Percentiles rank a stretch among this genome's conserved stretches.
Evolutionary conservation across 805 yeast genomes (phyloP).

Genomic region (Deakozyma indianensis): DNA sequence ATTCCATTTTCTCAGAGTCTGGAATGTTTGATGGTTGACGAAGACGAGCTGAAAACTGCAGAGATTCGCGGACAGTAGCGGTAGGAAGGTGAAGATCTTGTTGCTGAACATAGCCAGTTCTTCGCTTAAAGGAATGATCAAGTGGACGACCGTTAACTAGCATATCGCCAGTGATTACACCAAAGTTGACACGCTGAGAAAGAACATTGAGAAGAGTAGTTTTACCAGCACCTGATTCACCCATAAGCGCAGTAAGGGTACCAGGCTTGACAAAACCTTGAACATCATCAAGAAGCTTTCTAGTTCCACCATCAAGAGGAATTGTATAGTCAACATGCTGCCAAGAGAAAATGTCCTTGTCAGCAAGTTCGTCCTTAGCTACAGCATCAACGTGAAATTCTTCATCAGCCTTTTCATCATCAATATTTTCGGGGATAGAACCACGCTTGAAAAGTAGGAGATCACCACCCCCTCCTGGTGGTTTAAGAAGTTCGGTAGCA

Average conservation of each 20-base stretch:
- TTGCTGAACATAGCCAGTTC: slow-evolving; percentile 72
- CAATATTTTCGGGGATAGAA: slow-evolving; percentile 6
- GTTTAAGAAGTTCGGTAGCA: slow-evolving; percentile 21
- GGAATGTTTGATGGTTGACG: slow-evolving; percentile 54
- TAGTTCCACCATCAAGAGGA: slow-evolving; percentile 26
- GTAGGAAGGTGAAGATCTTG: slow-evolving; percentile 62
- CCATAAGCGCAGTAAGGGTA: slow-evolving; percentile 70
- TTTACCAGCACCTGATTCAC: slow-evolving; percentile 81
- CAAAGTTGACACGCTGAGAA: slow-evolving; percentile 56
- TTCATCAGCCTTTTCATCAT: slow-evolving; percentile 24
- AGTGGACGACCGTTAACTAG: slow-evolving; percentile 55
- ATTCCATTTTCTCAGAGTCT: slow-evolving; percentile 42
- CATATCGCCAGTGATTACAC: slow-evolving; percentile 59
- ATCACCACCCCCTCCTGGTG: slow-evolving; percentile 20
- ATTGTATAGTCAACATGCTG: slow-evolving; percentile 44
- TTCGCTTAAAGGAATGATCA: slow-evolving; percentile 54
- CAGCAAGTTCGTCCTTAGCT: slow-evolving; percentile 19
- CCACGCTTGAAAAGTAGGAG: slow-evolving; percentile 14
- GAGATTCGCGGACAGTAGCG: slow-evolving; percentile 61
- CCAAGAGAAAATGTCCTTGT: slow-evolving; percentile 45
- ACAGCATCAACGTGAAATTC: slow-evolving; percentile 17
- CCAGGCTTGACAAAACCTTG: slow-evolving; percentile 74
- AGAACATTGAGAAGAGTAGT: slow-evolving; percentile 62
- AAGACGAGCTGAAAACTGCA: slow-evolving; percentile 54
- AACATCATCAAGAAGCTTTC: slow-evolving; percentile 31